Base-by-base conservation (phyloP, 257 asterid species). In the Fraxinus cuspidata region DNA sequence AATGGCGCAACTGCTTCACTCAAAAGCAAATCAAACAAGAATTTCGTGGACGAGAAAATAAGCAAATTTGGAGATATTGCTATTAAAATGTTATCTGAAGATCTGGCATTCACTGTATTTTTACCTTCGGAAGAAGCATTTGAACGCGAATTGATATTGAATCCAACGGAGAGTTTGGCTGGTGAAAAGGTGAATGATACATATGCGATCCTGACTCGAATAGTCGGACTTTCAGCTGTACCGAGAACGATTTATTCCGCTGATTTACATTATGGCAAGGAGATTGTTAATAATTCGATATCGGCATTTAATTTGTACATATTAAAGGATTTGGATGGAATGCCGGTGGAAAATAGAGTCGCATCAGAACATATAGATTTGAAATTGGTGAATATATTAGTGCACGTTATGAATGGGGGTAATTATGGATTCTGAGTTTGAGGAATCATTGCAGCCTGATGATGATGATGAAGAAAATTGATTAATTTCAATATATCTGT, bases 51-150 rank as follows among this genome's bases (percentile, higher is more conserved):
- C 49, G 63, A 23, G 31, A 81, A 67, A 82, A 79, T 88, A 70
- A 93, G 97, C 5, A 81, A 82, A 49, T 88, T 88, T n/a, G 92
- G 97, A 5, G 79, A 86, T 72, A 79, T 78, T 74, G 85, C 92
- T 9, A 83, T 89, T 35, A 77, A 72, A 72, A 90, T 93, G 97
- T 76, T 93, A 64, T 95, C 98, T 58, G 82, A 79, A 80, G 95
- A 93, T 88, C 88, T 93, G 58, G 88, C 87, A 1, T 93, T 93
- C 83, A 92, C 98, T 3, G 81, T 93, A 71, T 92, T 93, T 70
- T 83, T 92, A 77, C 97, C 97, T 29, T 88, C 93, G 19, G 91
- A 88, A 66, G 82, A 83, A 37, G 92, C 98, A 21, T 86, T 93
- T 5, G 80, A 82, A 64, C 89, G 93, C 35, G 87, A 84, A 71